Base-by-base conservation (phyloP, 768 basidiomycete genomes). In the Suillus americanus region DNA sequence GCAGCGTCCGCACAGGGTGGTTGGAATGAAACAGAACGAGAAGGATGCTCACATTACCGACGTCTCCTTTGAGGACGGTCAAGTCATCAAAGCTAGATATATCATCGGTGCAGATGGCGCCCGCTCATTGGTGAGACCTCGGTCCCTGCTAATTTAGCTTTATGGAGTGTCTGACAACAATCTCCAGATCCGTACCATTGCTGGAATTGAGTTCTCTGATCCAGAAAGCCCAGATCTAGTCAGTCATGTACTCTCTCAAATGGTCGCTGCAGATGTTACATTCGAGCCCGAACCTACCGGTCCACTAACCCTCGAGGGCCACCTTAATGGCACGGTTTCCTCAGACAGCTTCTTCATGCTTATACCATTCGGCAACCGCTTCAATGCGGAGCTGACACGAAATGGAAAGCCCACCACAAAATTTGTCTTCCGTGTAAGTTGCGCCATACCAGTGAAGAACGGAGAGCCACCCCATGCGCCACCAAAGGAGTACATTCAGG, bases 31-130 rank as follows among this genome's bases (percentile, higher is more conserved):
- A 59, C 66, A 68, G 12, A 78, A 73, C 56, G 62, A 66, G 13
- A 65, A 67, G 23, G 71, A 79, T 40, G 13, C 64, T 16, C 71
- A 69, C 10, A 28, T 80, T 9, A 75, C 70, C 6, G 76, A 82
- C 10, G 83, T 82, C 18, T 68, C 71, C 0, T 85, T 86, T 67
- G 82, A 85, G 30, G 77, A 78, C 53, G 83, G 85, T 3, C 77
- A 76, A 41, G 68, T 75, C 14, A 76, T 85, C 40, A 77, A 69
- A 5, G 71, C 84, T 20, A 78, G 76, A 38, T 85, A 83, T 68
- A 79, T 85, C 5, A 69, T 86, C 41, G 84, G 81, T 33, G 84
- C 85, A 10, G 85, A 87, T 67, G 85, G 85, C 4, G 73, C 82
- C 4, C 77, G 70, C 61, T 86, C 85, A 1, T 63, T 69, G 28